Evolutionary conservation across 345 rosid genomes (phyloP), one percentile per base, ranked within the genome.

Genomic region (Dovyalis caffra): DNA sequence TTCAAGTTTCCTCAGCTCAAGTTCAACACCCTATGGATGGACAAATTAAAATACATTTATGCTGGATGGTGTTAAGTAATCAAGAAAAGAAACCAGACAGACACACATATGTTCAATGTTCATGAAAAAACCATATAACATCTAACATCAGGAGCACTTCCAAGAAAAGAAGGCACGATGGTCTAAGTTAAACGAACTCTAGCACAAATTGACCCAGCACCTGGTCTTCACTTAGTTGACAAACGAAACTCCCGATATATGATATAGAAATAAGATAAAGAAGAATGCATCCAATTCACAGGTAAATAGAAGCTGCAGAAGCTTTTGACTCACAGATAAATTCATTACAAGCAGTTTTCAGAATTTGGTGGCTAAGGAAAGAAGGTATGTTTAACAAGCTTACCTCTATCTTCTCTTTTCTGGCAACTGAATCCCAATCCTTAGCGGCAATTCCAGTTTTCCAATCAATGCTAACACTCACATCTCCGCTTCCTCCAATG

Each of bases 381-480:
- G 43, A 38, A 12, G 43, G 43, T 45, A 51, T 51, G 11, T 51
- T 51, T 51, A 51, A 8, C 58, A 51, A 20, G 58, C 58, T 75
- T 68, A 91, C 98, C 91, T 94, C 95, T 14, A 91, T 83, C 87
- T 92, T 91, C 81, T 92, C 96, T 84, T 86, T 90, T 76, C 68
- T 91, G 63, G 98, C 98, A 64, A 94, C 89, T 29, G 91, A 82
- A n/a, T 89, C 97, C 98, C 98, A 94, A 76, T 90, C 98, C 69
- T 90, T 90, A 12, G 98, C 91, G 0, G 90, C 88, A 68, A 93
- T 91, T 83, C 97, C 97, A 66, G 90, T 90, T 87, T 85, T 91
- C 98, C 97, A 91, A 75, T 93, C 97, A 45, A 93, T 70, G 83
- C 85, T 87, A 47, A 93, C 85, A 74, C 87, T 90, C 18, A 89